A percentile compares a stretch with the other conserved stretches of the same genome.
These are phyloP conservation scores for Tuber brumale DNA, from an alignment of 495 filamentous ascomycete genomes.

Conservation along the genomic window DNA sequence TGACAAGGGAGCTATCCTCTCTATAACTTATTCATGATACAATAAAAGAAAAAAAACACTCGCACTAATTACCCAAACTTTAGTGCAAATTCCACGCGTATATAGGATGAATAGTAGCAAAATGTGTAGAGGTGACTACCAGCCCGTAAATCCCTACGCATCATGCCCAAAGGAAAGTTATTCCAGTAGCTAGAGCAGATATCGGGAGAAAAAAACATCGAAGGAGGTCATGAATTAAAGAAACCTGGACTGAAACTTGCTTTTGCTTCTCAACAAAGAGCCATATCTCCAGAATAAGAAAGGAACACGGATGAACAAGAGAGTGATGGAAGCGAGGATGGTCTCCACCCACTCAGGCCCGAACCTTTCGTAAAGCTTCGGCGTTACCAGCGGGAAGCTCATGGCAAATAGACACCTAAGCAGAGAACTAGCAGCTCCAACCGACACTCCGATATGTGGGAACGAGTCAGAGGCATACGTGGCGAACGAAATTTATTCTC, in stretches of 20 bases:
- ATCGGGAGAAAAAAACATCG: background rate
- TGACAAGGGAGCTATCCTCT: background rate
- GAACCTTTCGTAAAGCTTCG: constrained; percentile 72
- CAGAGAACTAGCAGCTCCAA: constrained; percentile 83
- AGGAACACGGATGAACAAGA: constrained; percentile 25
- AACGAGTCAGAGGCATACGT: background rate
- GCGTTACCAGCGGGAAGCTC: constrained; percentile 73
- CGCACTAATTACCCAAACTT: background rate
- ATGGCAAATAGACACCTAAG: constrained; percentile 71
- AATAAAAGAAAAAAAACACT: background rate
- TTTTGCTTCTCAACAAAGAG: constrained; percentile 11
- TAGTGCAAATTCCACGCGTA: background rate
- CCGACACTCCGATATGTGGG: constrained; percentile 57
- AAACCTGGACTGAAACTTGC: constrained; percentile 3
- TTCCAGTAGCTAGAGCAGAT: background rate
- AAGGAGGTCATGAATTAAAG: constrained; percentile 1
- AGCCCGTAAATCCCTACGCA: background rate
- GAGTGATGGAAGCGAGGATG: constrained; percentile 52
- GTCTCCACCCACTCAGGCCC: constrained; percentile 72
- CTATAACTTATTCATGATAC: background rate
- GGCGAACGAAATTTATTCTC: background rate
- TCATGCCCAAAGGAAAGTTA: background rate
- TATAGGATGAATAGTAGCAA: background rate
- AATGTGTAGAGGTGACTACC: background rate
- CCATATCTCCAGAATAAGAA: constrained; percentile 30